phyloP scores from a whole-genome alignment of 495 filamentous ascomycete genomes.

The Daldinia decipiens region DNA sequence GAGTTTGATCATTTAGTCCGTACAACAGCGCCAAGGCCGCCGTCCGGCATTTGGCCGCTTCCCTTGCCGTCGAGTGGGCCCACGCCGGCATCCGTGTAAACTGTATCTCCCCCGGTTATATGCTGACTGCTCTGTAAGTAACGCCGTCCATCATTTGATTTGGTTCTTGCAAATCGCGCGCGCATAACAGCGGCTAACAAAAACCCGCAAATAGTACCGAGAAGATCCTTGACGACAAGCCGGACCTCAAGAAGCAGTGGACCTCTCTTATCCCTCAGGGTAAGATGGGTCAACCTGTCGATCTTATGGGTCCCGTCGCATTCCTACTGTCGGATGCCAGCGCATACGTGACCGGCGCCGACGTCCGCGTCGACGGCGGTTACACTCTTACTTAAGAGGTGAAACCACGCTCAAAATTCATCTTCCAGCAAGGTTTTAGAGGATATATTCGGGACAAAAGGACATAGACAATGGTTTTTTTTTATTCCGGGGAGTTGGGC shows the following conservation, averaged over 20 bases:
- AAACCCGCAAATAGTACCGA: slow-evolving; percentile 70
- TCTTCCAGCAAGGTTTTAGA: background rate
- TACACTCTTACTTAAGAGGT: slow-evolving; percentile 80
- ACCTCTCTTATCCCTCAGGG: slow-evolving; percentile 89
- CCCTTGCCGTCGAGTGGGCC: slow-evolving; percentile 91
- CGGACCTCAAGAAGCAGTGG: slow-evolving; percentile 87
- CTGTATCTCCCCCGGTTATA: slow-evolving; percentile 91
- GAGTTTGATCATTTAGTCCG: slow-evolving; percentile 55
- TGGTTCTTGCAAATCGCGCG: slow-evolving; percentile 4
- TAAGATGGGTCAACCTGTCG: slow-evolving; percentile 90
- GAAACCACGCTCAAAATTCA: background rate
- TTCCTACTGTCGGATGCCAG: slow-evolving; percentile 90
- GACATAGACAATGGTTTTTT: slow-evolving; percentile 19
- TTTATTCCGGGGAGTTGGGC: slow-evolving; percentile 11
- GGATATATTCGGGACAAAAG: slow-evolving; percentile 12
- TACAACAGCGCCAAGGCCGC: slow-evolving; percentile 93
- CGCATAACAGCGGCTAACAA: slow-evolving; percentile 13
- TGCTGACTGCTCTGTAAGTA: slow-evolving; percentile 88
- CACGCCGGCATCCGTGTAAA: slow-evolving; percentile 86
- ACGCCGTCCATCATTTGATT: slow-evolving; percentile 4
- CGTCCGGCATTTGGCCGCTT: slow-evolving; percentile 81
- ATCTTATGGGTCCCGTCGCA: slow-evolving; percentile 92
- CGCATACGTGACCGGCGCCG: slow-evolving; percentile 87
- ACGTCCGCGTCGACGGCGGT: slow-evolving; percentile 89
- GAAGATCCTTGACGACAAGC: slow-evolving; percentile 93